Base-by-base conservation (phyloP, 2,329 filamentous ascomycete genomes). In the Hawksworthiomyces lignivorus region DNA sequence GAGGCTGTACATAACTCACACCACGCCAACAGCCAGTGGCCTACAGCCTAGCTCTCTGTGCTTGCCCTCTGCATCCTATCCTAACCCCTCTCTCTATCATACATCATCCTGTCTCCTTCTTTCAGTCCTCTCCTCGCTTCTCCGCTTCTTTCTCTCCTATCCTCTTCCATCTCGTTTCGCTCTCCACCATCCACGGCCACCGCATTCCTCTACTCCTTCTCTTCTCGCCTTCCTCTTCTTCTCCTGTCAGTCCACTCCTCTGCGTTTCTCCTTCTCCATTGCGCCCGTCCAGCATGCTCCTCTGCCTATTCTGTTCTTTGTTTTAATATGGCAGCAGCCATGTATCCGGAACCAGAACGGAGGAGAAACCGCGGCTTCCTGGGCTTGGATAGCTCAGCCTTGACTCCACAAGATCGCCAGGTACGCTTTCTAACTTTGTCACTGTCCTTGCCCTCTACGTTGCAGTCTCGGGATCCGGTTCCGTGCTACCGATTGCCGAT, bases 331-430 rank as follows among this genome's bases (percentile, higher is more conserved):
- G 36, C 38, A 18, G 22, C 41, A 35, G 43, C 42, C 45, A 56
- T 58, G 53, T 55, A 60, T 51, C 57, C 57, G 31, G 53, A 62
- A 45, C 56, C 56, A n/a, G 60, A 62, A 39, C 52, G 52, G 47
- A 56, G 52, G 36, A 60, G 58, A 36, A 74, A 73, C 46, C 67
- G 70, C 44, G 70, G 70, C 30, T 73, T 71, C 47, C 57, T 73
- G 34, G 70, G 70, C 47, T 59, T 61, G 29, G 67, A 73, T 52
- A 72, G 67, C 56, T 70, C 68, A 47, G 70, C 67, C n/a, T 55
- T 74, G 30, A 53, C 68, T n/a, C 53, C 66, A 4, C 64, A 68
- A 50, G 69, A 73, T 58, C 57, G 60, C 31, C 69, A 71, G 61
- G 70, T 67, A 57, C 51, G 64, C 55, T 12, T 15, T 31, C 19